Percentiles rank a stretch among this genome's conserved stretches.
Conservation (phyloP, 768 basidiomycete species). For the Infundibulicybe gibba region DNA sequence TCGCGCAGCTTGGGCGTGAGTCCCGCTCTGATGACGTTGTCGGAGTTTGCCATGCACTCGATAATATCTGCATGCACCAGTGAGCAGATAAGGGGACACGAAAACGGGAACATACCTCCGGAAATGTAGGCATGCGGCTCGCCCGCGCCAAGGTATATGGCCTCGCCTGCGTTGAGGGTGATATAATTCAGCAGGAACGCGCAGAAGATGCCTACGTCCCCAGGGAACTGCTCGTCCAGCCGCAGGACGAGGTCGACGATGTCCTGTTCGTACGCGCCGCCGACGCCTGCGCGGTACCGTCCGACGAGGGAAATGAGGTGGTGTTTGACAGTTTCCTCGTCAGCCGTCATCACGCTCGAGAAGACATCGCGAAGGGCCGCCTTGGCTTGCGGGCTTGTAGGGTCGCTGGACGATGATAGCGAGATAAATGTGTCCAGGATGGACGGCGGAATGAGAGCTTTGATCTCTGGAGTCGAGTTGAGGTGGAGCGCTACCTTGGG, state of each 20-base stretch:
- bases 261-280: constrained; percentile 35
- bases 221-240: constrained; percentile 76
- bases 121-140: constrained; percentile 96
- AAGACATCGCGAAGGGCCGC: constrained; percentile 74
- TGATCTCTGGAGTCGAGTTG: constrained; percentile 69
- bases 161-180: constrained; percentile 74
- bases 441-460: constrained; percentile 58
- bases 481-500: constrained; percentile 67
- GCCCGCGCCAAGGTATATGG: constrained; percentile 92
- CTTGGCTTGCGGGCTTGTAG: constrained; percentile 47
- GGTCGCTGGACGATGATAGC: constrained; percentile 37
- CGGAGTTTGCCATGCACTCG: constrained; percentile 98
- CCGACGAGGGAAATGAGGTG: constrained; percentile 56
- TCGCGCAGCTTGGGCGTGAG: constrained; percentile 96
- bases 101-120: constrained; percentile 58
- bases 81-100: background rate
- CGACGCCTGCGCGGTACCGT: constrained; percentile 52
- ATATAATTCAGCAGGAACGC: constrained; percentile 88
- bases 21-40: constrained; percentile 98
- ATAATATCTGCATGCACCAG: constrained; percentile 70
- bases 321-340: constrained; percentile 41
- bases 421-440: constrained; percentile 50
- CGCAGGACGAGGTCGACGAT: constrained; percentile 60
- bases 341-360: constrained; percentile 80
- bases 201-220: constrained; percentile 93